Evolutionary conservation across 768 basidiomycete genomes (phyloP).

Genomic region (Suillus fuscotomentosus): DNA sequence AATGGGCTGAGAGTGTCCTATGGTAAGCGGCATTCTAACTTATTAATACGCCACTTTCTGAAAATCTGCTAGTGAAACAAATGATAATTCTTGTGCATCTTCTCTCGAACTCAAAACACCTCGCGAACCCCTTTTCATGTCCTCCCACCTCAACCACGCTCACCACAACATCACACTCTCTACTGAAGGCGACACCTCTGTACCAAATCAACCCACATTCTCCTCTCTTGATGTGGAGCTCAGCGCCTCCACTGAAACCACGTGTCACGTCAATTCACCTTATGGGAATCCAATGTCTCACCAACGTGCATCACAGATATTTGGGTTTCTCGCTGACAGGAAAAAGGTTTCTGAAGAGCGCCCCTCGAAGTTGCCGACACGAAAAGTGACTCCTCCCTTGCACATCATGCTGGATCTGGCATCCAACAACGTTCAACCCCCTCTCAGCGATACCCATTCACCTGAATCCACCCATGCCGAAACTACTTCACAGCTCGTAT

Average conservation of each 20-base stretch:
- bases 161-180: constrained; percentile 38
- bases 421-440: constrained; percentile 2
- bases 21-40: constrained; percentile 41
- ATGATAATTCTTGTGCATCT: constrained; percentile 39
- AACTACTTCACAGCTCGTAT: constrained; percentile 5
- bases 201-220: constrained; percentile 40
- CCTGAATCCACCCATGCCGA: constrained; percentile 14
- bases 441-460: constrained; percentile 22
- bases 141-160: constrained; percentile 36
- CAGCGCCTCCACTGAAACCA: constrained; percentile 49
- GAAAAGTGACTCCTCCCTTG: constrained; percentile 24
- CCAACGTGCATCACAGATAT: constrained; percentile 72
- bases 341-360: constrained; percentile 38
- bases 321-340: constrained; percentile 62
- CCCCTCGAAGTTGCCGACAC: constrained; percentile 31
- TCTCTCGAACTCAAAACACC: constrained; percentile 58
- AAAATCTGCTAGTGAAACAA: constrained; percentile 39
- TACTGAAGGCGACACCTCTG: constrained; percentile 46
- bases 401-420: constrained; percentile 31
- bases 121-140: constrained; percentile 36
- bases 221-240: constrained; percentile 78
- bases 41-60: background rate
- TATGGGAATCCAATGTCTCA: constrained; percentile 50
- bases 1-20: constrained; percentile 79
- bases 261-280: constrained; percentile 22